Evolutionary conservation across 1,284 basidiomycete genomes (phyloP).

Genomic region (Sutorius eximius): DNA sequence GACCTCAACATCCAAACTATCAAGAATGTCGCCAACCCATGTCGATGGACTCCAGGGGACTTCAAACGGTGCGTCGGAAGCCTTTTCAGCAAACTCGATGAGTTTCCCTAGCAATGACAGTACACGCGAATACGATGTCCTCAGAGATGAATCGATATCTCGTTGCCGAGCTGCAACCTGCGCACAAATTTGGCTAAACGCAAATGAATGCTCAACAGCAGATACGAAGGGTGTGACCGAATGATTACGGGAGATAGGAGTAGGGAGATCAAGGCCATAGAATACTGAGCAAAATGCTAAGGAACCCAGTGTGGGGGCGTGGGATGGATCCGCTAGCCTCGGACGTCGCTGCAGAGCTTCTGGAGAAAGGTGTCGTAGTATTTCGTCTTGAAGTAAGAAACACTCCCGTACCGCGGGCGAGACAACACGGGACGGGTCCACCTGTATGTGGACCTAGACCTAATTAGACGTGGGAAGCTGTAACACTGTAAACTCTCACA

Average conservation of each 20-base stretch:
- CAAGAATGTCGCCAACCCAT: conserved; percentile 56
- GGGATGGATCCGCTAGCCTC: conserved; percentile 39
- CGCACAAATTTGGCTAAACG: conserved; percentile 49
- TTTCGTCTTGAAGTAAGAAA: conserved; percentile 53
- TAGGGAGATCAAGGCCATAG: conserved; percentile 49
- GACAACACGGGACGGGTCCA: conserved; percentile 36
- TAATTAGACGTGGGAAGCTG: conserved; percentile 4
- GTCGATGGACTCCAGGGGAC: conserved; percentile 55
- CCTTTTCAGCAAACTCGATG: conserved; percentile 42
- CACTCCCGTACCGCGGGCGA: conserved; percentile 43
- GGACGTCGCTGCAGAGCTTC: conserved; percentile 52
- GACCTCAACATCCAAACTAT: conserved; percentile 55
- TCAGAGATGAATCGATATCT: conserved; percentile 33
- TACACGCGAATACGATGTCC: conserved; percentile 50
- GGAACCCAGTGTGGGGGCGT: conserved; percentile 39
- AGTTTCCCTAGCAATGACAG: conserved; percentile 54
- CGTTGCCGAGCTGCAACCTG: conserved; percentile 36
- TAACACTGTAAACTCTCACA: conserved; percentile 41
- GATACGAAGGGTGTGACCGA: conserved; percentile 53
- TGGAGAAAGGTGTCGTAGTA: conserved; percentile 53
- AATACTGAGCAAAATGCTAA: conserved; percentile 59
- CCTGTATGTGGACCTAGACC: conserved; percentile 43
- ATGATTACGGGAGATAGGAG: conserved; percentile 21
- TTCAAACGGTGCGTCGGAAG: conserved; percentile 31
- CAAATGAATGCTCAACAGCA: conserved; percentile 53